Conservation (phyloP, 352 stramenopile species). For the Globisporangium uncinulatum region DNA sequence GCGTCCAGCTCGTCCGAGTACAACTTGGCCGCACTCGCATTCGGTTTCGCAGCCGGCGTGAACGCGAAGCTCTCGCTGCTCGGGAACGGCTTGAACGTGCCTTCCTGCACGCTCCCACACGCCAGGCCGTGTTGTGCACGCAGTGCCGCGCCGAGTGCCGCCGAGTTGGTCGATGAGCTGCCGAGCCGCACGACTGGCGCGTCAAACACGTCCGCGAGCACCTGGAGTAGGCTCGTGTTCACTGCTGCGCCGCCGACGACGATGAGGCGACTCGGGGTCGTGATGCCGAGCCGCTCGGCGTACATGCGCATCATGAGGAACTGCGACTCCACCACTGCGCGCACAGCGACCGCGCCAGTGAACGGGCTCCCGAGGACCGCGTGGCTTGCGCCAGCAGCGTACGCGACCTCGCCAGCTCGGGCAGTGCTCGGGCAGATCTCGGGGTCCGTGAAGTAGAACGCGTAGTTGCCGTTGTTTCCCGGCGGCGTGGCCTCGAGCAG, state of each 20-base stretch:
- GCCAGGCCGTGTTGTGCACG: constrained; percentile 37
- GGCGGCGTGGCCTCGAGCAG: constrained; percentile 30
- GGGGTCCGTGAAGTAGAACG: constrained; percentile 57
- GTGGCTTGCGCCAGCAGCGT: constrained; percentile 14
- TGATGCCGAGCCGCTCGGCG: constrained; percentile 46
- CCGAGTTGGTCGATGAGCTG: constrained; percentile 31
- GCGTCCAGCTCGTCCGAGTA: constrained; percentile 31
- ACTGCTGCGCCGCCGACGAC: constrained; percentile 51
- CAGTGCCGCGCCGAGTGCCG: constrained; percentile 45
- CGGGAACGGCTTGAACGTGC: constrained; percentile 30
- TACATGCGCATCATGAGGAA: constrained; percentile 56
- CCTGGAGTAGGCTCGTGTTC: constrained; percentile 53
- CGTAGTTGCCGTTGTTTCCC: constrained; percentile 40
- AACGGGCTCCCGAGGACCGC: constrained; percentile 13
- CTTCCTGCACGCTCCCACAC: constrained; percentile 8
- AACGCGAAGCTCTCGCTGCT: constrained; percentile 31
- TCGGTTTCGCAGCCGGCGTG: constrained; percentile 28
- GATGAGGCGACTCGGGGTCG: constrained; percentile 43
- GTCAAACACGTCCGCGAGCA: constrained; percentile 58
- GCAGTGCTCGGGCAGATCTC: constrained; percentile 61
- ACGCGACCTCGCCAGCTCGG: constrained; percentile 39
- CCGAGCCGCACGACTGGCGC: constrained; percentile 39
- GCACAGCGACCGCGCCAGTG: constrained; percentile 29
- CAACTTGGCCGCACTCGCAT: constrained; percentile 14
- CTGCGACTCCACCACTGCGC: constrained; percentile 62